Evolutionary conservation across 1,284 basidiomycete genomes (phyloP).

Genomic region (Trichosporon asahii): DNA sequence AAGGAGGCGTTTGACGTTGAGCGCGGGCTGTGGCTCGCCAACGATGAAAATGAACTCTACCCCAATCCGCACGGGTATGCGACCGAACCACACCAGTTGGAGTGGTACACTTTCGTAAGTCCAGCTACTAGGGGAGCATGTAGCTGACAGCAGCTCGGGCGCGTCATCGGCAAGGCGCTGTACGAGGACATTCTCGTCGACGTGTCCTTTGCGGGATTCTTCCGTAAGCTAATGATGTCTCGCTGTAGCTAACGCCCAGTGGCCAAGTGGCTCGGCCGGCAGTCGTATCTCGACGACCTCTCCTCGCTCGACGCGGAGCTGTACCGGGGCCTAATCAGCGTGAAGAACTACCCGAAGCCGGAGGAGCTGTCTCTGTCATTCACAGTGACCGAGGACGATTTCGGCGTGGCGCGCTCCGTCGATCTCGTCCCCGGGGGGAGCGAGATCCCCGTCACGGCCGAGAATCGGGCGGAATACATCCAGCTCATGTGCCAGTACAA

Average conservation of each 20-base stretch:
- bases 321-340: slow-evolving; percentile 74
- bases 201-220: slow-evolving; percentile 92
- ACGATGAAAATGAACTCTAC: slow-evolving; percentile 86
- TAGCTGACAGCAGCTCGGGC: slow-evolving; percentile 59
- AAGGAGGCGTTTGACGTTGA: slow-evolving; percentile 94
- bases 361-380: slow-evolving; percentile 94
- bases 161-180: slow-evolving; percentile 90
- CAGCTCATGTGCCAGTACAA: slow-evolving; percentile 85
- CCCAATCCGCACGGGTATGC: slow-evolving; percentile 89
- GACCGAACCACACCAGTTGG: slow-evolving; percentile 73
- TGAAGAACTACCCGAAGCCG: slow-evolving; percentile 86
- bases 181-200: slow-evolving; percentile 98
- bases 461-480: slow-evolving; percentile 88
- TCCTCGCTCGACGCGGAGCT: slow-evolving; percentile 87
- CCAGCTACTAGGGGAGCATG: background rate
- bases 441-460: slow-evolving; percentile 80
- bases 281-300: slow-evolving; percentile 85
- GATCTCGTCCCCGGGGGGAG: slow-evolving; percentile 81
- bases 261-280: slow-evolving; percentile 71
- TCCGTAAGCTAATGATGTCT: slow-evolving; percentile 54
- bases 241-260: slow-evolving; percentile 50
- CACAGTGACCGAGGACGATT: slow-evolving; percentile 84
- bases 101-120: slow-evolving; percentile 80
- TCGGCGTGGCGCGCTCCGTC: slow-evolving; percentile 72
- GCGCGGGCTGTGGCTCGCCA: slow-evolving; percentile 88